Percentiles rank a stretch among this genome's conserved stretches.
phyloP scores from a whole-genome alignment of 345 rosid species.

The Ceriops decandra region DNA sequence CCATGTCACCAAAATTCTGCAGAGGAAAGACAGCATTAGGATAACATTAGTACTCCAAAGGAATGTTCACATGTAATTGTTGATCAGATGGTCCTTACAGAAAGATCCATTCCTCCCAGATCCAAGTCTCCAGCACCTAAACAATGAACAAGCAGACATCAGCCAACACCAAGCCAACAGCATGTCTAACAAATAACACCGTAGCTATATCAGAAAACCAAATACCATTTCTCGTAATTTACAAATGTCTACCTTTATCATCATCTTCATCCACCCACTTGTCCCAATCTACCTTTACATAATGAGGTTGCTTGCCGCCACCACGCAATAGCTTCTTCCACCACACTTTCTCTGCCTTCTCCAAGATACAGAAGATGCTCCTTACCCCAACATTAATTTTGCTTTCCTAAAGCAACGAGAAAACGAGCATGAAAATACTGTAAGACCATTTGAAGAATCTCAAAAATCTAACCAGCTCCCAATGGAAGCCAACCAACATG shows the following conservation, averaged over 20 bases:
- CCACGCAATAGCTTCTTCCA: conserved; percentile 69
- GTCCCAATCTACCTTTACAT: conserved; percentile 86
- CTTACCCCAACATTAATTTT: conserved; percentile 66
- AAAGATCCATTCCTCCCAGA: conserved; percentile 74
- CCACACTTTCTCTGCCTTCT: conserved; percentile 72
- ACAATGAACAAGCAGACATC: conserved; percentile 16
- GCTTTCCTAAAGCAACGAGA: conserved; percentile 45
- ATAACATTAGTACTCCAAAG: not conserved
- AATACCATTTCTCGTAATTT: too few relatives aligned
- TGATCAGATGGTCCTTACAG: conserved; percentile 35
- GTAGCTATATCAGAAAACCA: too few relatives aligned
- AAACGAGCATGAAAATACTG: too few relatives aligned
- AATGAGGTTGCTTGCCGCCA: conserved; percentile 67
- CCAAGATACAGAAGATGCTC: conserved; percentile 66
- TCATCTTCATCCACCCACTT: conserved; percentile 95
- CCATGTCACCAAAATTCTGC: conserved; percentile 47
- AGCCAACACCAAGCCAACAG: not conserved
- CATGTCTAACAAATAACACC: not conserved
- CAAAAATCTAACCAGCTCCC: too few relatives aligned
- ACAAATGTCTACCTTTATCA: conserved; percentile 31
- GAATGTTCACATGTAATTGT: not conserved
- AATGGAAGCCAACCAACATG: too few relatives aligned
- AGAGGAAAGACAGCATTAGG: conserved; percentile 6
- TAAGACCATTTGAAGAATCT: too few relatives aligned
- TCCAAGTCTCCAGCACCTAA: conserved; percentile 55